Base-by-base conservation (phyloP, 441 rosid genomes). In the Gossypium gossypioides region DNA sequence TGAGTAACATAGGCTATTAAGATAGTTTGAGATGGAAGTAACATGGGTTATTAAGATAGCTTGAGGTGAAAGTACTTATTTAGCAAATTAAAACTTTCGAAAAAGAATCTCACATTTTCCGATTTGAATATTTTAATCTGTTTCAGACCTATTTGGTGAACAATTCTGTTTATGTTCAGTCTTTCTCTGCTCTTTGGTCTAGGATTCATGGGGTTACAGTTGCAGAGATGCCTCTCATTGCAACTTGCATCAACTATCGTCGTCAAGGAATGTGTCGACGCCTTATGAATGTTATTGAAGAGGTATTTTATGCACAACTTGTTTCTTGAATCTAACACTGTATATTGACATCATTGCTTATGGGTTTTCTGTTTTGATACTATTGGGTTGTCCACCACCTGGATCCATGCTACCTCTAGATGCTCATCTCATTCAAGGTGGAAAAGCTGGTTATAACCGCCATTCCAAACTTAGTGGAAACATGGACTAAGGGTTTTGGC, bases 201-300 rank as follows among this genome's bases (percentile, higher is more conserved):
- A 94, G 99, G 86, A 83, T 92, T 71, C 97, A 92, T 83, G 99
- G 97, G 71, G 80, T 75, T 65, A 73, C 83, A 52, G 85, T 95
- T 73, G 99, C 99, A 24, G 99, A 92, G 89, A 89, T 95, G 97
- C 99, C 97, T 69, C 88, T 95, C 34, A 88, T 91, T 82, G 99
- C 99, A 80, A 95, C 99, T 62, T 92, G 97, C 79, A 88, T 91
- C 79, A 88, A 86, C 69, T 89, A 83, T 75, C 91, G 97, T 44
- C 93, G 97, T 46, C 96, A 84, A 77, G 99, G 99, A 74, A 90
- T 95, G 97, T 92, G 99, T 77, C 89, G 92, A 72, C 84, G 82
- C 77, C 92, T 95, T 62, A 77, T 92, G 80, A 69, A 83, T 80
- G 89, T 89, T 73, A 81, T 95, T 48, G 99, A 95, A 75, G 94